phyloP scores from a whole-genome alignment of 2,329 filamentous ascomycete species.

The Leptographium radiaticola region DNA sequence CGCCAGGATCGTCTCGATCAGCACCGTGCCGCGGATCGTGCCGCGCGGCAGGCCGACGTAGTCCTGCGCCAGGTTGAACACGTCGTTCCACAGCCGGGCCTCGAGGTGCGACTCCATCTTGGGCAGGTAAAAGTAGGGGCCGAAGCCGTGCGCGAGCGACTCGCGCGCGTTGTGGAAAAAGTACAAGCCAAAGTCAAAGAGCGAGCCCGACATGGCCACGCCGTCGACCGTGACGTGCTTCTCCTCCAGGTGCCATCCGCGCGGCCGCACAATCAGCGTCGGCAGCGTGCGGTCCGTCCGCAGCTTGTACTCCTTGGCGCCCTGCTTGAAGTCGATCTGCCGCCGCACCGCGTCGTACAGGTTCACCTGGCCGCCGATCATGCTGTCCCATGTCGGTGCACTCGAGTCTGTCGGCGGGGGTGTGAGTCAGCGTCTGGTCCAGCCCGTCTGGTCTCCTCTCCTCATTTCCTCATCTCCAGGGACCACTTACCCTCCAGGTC shows the following conservation, averaged over 20 bases:
- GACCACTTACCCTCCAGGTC: conserved; percentile 82
- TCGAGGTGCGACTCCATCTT: conserved; percentile 98
- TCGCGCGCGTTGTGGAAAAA: conserved; percentile 97
- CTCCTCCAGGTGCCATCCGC: conserved; percentile 97
- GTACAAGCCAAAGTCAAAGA: conserved; percentile 97
- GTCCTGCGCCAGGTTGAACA: conserved; percentile 91
- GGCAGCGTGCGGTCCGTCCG: conserved; percentile 75
- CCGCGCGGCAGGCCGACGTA: conserved; percentile 79
- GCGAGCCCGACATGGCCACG: conserved; percentile 78
- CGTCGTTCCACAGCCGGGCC: conserved; percentile 95
- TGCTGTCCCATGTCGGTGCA: conserved; percentile 97
- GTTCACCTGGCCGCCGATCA: conserved; percentile 97
- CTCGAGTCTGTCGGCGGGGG: conserved; percentile 55
- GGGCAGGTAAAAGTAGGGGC: conserved; percentile 95
- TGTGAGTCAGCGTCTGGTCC: not conserved
- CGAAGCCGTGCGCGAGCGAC: conserved; percentile 68
- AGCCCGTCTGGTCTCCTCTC: not conserved
- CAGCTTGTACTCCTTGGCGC: conserved; percentile 93
- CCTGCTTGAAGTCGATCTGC: conserved; percentile 93
- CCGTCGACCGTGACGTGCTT: conserved; percentile 95
- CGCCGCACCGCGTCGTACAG: conserved; percentile 90
- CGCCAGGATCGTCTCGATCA: conserved; percentile 95
- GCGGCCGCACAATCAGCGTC: conserved; percentile 84
- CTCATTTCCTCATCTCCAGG: too few relatives aligned
- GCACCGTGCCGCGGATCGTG: conserved; percentile 85